phyloP scores from a whole-genome alignment of 495 filamentous ascomycete genomes.

The Podospora conica region DNA sequence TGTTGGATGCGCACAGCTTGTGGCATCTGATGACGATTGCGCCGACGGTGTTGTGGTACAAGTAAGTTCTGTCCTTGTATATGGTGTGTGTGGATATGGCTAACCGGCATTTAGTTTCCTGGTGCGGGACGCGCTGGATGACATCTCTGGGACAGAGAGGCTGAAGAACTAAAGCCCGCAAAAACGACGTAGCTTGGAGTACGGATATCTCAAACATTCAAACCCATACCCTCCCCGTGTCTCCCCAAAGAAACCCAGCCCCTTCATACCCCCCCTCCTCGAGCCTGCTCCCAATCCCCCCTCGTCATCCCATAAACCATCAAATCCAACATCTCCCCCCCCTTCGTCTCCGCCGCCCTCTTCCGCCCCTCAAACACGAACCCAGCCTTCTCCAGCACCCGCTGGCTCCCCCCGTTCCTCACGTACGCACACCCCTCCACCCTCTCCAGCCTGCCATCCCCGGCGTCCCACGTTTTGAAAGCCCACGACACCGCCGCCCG shows the following conservation, averaged over 20 bases:
- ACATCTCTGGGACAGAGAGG: slow-evolving; percentile 46
- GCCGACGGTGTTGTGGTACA: slow-evolving; percentile 89
- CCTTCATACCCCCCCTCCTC: slow-evolving; percentile 44
- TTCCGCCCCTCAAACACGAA: slow-evolving; percentile 34
- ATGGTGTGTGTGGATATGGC: not conserved
- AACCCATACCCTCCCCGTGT: not conserved
- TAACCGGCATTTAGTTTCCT: slow-evolving; percentile 53
- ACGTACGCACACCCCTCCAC: slow-evolving; percentile 30
- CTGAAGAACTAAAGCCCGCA: slow-evolving; percentile 30
- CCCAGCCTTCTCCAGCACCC: slow-evolving; percentile 31
- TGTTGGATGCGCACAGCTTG: slow-evolving; percentile 87
- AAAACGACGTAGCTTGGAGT: slow-evolving; percentile 11
- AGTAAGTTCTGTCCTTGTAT: slow-evolving; percentile 52
- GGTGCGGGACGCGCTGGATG: slow-evolving; percentile 70
- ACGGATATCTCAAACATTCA: slow-evolving; percentile 41
- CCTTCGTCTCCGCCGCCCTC: slow-evolving; percentile 32
- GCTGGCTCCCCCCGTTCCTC: slow-evolving; percentile 28
- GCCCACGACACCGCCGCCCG: slow-evolving; percentile 27
- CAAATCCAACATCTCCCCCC: slow-evolving; percentile 28
- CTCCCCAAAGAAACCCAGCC: not conserved
- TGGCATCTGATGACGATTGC: slow-evolving; percentile 93
- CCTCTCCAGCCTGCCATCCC: slow-evolving; percentile 20
- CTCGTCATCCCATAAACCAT: slow-evolving; percentile 29
- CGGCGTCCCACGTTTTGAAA: slow-evolving; percentile 23
- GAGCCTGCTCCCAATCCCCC: slow-evolving; percentile 24